These are phyloP conservation scores for Cladosporium cucumerinum DNA, from an alignment of 2,329 filamentous ascomycete genomes.

Conservation along the genomic window DNA sequence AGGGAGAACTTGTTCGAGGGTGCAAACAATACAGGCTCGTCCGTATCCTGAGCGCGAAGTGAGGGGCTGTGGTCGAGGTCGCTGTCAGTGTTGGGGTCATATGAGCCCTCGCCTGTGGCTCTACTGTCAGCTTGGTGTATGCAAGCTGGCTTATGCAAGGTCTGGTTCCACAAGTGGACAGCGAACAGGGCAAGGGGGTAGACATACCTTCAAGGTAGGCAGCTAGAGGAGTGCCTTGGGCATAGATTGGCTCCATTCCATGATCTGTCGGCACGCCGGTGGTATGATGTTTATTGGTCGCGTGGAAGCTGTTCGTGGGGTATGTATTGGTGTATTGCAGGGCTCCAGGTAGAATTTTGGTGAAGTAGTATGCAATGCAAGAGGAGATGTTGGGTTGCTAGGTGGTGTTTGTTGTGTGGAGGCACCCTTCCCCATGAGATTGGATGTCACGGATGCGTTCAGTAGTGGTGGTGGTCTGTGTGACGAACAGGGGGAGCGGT, in stretches of 20 bases:
- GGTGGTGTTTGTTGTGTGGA: constrained; percentile 6
- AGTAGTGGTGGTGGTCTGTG: background rate
- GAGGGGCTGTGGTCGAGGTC: constrained; percentile 18
- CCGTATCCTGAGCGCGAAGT: background rate
- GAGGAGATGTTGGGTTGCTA: background rate
- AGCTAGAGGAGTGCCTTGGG: constrained; percentile 82
- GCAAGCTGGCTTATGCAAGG: background rate
- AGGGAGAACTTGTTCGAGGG: constrained; percentile 5
- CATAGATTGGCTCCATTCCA: constrained; percentile 81
- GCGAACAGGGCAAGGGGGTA: background rate
- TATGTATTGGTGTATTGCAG: background rate
- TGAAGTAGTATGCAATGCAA: background rate
- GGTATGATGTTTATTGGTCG: background rate
- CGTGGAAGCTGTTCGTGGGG: background rate
- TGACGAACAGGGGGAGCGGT: background rate
- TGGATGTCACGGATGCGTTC: background rate
- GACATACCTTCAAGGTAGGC: constrained; percentile 80
- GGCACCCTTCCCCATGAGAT: background rate
- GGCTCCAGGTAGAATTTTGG: background rate
- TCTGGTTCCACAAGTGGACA: background rate
- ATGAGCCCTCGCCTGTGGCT: constrained; percentile 31
- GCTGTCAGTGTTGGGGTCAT: constrained; percentile 24
- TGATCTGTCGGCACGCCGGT: constrained; percentile 20
- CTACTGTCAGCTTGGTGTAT: constrained; percentile 14
- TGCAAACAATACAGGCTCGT: constrained; percentile 13